Conservation (phyloP, 1,284 basidiomycete genomes). For the Papiliotrema nemorosa region DNA sequence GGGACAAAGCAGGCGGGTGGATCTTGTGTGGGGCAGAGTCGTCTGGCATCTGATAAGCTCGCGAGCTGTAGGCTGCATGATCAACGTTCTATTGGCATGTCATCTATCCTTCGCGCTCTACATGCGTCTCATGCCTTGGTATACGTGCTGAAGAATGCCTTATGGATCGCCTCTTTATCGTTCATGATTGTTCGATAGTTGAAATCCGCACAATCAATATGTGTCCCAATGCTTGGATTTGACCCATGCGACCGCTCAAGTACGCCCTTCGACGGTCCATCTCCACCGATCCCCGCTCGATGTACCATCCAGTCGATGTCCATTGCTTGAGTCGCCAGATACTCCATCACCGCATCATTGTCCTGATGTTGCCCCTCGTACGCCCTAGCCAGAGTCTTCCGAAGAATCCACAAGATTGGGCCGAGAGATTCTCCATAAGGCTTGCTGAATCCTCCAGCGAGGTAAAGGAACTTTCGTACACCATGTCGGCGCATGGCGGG, state of each 20-base stretch:
- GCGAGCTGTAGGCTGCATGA: no score
- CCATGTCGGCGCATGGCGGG: constrained; percentile 20
- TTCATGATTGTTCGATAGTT: no score
- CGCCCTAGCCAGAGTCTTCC: constrained; percentile 15
- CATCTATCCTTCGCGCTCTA: no score
- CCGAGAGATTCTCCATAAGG: constrained; percentile 11
- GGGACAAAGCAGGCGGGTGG: no score
- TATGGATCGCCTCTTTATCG: no score
- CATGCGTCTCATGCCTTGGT: no score
- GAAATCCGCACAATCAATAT: no score
- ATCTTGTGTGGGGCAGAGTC: no score
- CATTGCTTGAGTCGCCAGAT: constrained; percentile 15
- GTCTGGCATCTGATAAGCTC: no score
- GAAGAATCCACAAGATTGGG: constrained; percentile 11
- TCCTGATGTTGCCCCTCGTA: constrained; percentile 20
- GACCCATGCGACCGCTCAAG: constrained; percentile 7
- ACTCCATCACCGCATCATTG: constrained; percentile 25
- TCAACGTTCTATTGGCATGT: no score
- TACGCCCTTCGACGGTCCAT: constrained; percentile 15
- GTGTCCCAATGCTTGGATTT: not conserved
- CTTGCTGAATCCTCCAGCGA: constrained; percentile 16
- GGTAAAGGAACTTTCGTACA: constrained; percentile 16
- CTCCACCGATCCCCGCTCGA: constrained; percentile 16
- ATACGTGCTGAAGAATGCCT: no score
- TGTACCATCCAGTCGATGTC: constrained; percentile 25